Conservation (phyloP, 306 rosid genomes). For the Vigna hirtella region DNA sequence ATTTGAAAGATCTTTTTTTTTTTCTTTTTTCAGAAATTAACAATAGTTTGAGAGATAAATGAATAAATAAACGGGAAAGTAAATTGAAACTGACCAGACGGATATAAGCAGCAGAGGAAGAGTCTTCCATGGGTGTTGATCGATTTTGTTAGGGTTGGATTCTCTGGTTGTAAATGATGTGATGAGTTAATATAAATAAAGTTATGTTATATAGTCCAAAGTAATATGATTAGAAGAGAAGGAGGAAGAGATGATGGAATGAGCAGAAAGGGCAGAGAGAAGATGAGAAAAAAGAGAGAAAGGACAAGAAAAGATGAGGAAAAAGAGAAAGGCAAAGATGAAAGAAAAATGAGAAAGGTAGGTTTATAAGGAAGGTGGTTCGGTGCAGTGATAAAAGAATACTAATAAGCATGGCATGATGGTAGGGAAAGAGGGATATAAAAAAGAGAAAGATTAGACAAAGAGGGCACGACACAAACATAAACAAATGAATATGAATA, state of each 20-base stretch:
- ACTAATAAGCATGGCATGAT: not conserved
- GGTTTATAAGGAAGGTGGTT: conserved; percentile 42
- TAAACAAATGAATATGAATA: conserved; percentile 12
- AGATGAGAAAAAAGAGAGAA: not conserved
- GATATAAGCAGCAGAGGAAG: conserved; percentile 83
- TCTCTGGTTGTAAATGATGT: not conserved
- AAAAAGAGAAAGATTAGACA: not conserved
- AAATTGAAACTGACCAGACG: conserved; percentile 66
- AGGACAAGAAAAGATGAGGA: conserved; percentile 9
- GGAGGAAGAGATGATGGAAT: conserved; percentile 33
- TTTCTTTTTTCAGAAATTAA: not conserved
- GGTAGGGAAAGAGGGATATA: not conserved
- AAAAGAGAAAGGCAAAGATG: not conserved
- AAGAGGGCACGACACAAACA: conserved; percentile 22
- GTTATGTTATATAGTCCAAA: not conserved
- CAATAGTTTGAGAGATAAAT: not conserved
- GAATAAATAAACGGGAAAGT: not conserved
- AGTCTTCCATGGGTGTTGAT: conserved; percentile 57
- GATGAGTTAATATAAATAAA: not conserved
- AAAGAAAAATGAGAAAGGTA: conserved; percentile 37
- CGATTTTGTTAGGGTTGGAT: conserved; percentile 11
- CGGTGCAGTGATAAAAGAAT: not conserved
- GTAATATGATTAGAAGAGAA: not conserved
- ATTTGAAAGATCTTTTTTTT: not conserved
- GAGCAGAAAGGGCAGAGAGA: not conserved